Evolutionary conservation across 805 yeast species (phyloP).

Genomic region (Candida coquimbonensis): DNA sequence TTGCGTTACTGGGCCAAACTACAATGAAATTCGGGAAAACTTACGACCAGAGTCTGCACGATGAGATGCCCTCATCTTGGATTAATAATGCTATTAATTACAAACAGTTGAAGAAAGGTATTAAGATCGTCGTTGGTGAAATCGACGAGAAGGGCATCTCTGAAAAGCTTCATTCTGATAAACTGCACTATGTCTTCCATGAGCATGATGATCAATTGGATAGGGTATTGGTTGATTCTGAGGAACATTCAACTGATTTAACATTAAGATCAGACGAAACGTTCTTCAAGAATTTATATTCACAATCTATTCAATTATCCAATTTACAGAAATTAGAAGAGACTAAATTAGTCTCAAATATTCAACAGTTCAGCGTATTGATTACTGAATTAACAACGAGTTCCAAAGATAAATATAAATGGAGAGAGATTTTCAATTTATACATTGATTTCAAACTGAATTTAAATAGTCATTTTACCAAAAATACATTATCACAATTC

Average conservation of each 20-base stretch:
- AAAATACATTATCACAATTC: constrained; percentile 38
- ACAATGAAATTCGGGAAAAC: constrained; percentile 75
- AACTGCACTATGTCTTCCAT: constrained; percentile 16
- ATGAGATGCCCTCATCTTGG: constrained; percentile 67
- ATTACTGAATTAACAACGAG: constrained; percentile 14
- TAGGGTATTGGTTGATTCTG: neutral
- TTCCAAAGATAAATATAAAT: constrained; percentile 51
- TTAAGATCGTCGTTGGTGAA: constrained; percentile 58
- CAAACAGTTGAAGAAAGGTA: constrained; percentile 61
- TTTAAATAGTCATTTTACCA: constrained; percentile 41
- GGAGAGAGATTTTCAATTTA: constrained; percentile 62
- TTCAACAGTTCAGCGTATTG: constrained; percentile 1
- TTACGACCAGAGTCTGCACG: constrained; percentile 54
- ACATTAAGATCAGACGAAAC: constrained; percentile 3
- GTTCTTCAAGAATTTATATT: constrained; percentile 4
- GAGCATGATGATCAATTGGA: constrained; percentile 6
- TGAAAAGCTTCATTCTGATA: constrained; percentile 27
- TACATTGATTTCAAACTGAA: constrained; percentile 65
- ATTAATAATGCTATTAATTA: constrained; percentile 61
- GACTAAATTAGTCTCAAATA: neutral
- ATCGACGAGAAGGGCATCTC: constrained; percentile 51
- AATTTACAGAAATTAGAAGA: constrained; percentile 1
- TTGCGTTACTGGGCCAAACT: too few species aligned
- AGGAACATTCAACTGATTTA: neutral
- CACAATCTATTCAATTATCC: constrained; percentile 2